phyloP scores from a whole-genome alignment of 441 rosid species.

The Brassica hybrid region DNA sequence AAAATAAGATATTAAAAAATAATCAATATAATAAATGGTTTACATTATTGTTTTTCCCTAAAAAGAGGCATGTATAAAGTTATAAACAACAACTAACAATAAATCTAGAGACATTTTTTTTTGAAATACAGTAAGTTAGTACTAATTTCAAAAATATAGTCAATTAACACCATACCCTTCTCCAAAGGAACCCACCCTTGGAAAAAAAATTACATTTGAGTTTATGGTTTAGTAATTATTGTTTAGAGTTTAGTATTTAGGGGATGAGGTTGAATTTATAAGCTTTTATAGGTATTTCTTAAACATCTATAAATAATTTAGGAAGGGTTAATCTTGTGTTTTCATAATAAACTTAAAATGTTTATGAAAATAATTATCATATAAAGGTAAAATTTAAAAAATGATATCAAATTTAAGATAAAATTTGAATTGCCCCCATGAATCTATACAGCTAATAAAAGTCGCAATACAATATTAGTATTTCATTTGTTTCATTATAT shows the following conservation, averaged over 20 bases:
- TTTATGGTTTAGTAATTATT: no score
- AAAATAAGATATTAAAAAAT: background rate
- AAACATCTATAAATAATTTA: no score
- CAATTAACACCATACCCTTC: no score
- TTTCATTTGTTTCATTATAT: background rate
- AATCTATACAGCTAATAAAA: background rate
- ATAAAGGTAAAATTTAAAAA: background rate
- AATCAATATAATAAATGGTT: background rate
- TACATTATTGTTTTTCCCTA: background rate
- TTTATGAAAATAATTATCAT: background rate
- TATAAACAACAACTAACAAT: background rate
- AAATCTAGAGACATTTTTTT: background rate
- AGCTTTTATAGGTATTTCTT: background rate
- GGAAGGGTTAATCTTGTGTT: background rate
- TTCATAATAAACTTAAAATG: background rate
- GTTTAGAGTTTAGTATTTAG: background rate
- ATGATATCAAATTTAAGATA: background rate
- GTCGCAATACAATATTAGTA: background rate
- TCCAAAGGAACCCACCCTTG: no score
- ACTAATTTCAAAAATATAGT: background rate
- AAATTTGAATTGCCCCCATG: background rate
- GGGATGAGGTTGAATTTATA: background rate
- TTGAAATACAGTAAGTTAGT: background rate
- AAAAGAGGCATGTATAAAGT: slow-evolving; percentile 4
- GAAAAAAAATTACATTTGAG: background rate